Evolutionary conservation across 306 rosid genomes (phyloP).

Genomic region (Fragaria iinumae): DNA sequence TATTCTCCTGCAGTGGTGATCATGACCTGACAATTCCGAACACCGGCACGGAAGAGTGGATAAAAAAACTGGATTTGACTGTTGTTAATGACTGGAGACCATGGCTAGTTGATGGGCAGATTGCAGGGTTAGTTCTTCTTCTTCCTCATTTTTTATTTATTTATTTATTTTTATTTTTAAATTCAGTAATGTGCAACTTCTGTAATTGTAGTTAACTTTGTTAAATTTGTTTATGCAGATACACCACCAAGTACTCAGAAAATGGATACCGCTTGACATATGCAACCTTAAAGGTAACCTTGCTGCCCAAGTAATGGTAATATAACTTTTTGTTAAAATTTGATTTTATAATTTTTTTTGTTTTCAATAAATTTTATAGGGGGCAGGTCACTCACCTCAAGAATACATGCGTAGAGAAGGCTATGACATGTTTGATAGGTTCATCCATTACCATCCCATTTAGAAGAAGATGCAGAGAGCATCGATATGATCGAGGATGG

Average conservation of each 20-base stretch:
- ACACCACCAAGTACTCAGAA: constrained; percentile 20
- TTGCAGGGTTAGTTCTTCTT: constrained; percentile 28
- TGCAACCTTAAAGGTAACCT: constrained; percentile 24
- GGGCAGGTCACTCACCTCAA: constrained; percentile 28
- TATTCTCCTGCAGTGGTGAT: constrained; percentile 24
- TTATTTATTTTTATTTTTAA: too few species aligned
- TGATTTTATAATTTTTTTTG: too few species aligned
- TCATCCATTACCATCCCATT: constrained; percentile 17
- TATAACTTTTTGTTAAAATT: not conserved
- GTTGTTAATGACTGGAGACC: constrained; percentile 25
- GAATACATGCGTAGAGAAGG: constrained; percentile 27
- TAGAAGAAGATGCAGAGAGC: not conserved
- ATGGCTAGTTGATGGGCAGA: constrained; percentile 31
- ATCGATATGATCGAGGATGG: not conserved
- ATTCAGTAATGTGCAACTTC: not conserved
- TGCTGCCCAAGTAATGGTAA: not conserved
- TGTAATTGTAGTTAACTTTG: not conserved
- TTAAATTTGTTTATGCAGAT: constrained; percentile 6
- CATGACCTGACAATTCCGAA: constrained; percentile 28
- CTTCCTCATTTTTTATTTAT: not conserved
- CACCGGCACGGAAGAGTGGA: constrained; percentile 25
- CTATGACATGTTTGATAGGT: constrained; percentile 20
- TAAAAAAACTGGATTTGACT: constrained; percentile 14
- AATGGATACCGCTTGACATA: constrained; percentile 29
- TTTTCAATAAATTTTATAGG: not conserved